Conservation (phyloP, 257 asterid species). For the Plantago major region DNA sequence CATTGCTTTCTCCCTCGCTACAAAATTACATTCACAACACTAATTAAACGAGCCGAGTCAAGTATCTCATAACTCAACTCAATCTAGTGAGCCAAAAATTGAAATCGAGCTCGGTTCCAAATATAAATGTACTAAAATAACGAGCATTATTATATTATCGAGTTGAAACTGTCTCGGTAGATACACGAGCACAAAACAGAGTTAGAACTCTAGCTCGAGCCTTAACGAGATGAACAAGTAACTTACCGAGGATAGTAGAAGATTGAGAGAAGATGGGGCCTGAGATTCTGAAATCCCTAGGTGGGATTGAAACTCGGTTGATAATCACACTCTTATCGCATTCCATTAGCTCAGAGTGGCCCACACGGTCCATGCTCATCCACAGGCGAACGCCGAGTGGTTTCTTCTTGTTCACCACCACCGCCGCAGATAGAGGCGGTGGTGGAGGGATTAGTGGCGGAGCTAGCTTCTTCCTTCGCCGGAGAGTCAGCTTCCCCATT, state of each 20-base stretch:
- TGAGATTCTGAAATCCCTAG: constrained; percentile 89
- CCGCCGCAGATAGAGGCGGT: constrained; percentile 19
- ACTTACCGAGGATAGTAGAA: constrained; percentile 83
- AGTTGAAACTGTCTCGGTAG: not conserved
- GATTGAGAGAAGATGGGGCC: constrained; percentile 96
- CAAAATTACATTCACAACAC: constrained; percentile 7
- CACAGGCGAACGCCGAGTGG: constrained; percentile 78
- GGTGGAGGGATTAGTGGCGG: constrained; percentile 41
- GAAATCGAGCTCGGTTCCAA: no score
- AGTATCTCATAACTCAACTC: no score
- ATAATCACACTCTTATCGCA: constrained; percentile 77
- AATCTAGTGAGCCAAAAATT: no score
- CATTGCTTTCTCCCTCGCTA: constrained; percentile 99
- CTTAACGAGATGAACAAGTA: not conserved
- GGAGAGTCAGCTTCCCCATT: constrained; percentile 44
- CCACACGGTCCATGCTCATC: constrained; percentile 90
- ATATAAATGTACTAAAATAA: no score
- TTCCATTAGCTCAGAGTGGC: constrained; percentile 88
- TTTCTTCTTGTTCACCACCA: constrained; percentile 55
- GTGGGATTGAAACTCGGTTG: constrained; percentile 78
- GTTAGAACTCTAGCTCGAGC: no score
- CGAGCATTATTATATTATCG: no score
- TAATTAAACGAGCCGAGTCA: no score
- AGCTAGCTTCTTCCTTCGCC: constrained; percentile 56
- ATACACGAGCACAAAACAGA: not conserved